Conservation (phyloP, 2,329 filamentous ascomycete genomes). For the Elsinoe perseae region DNA sequence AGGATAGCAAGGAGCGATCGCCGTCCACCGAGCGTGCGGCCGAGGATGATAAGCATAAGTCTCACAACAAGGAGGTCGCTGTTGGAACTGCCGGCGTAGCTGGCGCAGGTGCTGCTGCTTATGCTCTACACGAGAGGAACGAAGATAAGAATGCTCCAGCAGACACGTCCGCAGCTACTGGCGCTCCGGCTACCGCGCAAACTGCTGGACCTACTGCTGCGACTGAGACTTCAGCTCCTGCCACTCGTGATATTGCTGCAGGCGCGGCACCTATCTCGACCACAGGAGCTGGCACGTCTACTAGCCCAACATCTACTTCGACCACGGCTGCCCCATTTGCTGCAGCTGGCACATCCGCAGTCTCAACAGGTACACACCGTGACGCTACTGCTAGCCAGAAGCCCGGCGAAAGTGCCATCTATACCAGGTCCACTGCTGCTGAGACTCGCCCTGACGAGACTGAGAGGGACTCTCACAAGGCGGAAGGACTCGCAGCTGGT, state of each 20-base stretch:
- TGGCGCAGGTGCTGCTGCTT: slow-evolving; percentile 18
- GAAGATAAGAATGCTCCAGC: slow-evolving; percentile 13
- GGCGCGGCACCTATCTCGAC: slow-evolving; percentile 5
- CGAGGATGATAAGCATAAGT: slow-evolving; percentile 15
- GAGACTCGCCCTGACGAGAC: not conserved
- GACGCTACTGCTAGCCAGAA: not conserved
- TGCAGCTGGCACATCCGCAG: slow-evolving; percentile 13
- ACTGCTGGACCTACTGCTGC: not conserved
- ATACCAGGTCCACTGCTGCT: not conserved
- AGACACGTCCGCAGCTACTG: not conserved
- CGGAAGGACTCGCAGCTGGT: slow-evolving; percentile 7
- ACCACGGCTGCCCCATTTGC: slow-evolving; percentile 21
- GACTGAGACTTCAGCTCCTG: not conserved
- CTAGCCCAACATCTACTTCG: slow-evolving; percentile 14
- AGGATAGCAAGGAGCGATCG: slow-evolving; percentile 10
- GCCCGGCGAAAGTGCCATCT: not conserved
- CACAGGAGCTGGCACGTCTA: slow-evolving; percentile 9
- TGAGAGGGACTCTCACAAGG: not conserved
- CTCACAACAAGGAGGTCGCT: slow-evolving; percentile 15
- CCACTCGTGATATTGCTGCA: not conserved
- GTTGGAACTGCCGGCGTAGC: slow-evolving; percentile 18
- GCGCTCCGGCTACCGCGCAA: slow-evolving; percentile 9
- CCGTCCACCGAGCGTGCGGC: slow-evolving; percentile 11
- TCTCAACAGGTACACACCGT: not conserved
- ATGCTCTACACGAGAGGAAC: slow-evolving; percentile 14